Evolutionary conservation across 306 rosid species (phyloP).

Genomic region (Malus sieversii): DNA sequence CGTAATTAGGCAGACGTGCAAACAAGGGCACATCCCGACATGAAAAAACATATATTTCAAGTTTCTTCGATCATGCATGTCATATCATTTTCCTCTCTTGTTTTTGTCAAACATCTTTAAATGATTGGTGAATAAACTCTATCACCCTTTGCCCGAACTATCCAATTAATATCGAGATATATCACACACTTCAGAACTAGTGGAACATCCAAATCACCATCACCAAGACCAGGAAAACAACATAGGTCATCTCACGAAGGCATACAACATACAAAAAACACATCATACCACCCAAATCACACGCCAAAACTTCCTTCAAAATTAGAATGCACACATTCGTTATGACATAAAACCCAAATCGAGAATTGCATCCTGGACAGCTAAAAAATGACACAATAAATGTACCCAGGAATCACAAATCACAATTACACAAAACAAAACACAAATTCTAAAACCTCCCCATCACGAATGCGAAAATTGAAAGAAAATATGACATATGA

Average conservation of each 20-base stretch:
- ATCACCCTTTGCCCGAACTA: not conserved
- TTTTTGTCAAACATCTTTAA: not conserved
- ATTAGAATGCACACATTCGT: not conserved
- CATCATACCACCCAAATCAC: not conserved
- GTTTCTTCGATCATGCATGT: not conserved
- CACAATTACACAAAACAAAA: not conserved
- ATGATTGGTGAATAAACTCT: not conserved
- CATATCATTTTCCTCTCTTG: not conserved
- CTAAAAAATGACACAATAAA: not conserved
- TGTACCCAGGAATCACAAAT: not conserved
- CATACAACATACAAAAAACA: not conserved
- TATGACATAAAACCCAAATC: not conserved
- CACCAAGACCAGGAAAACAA: not conserved
- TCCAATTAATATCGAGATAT: not conserved
- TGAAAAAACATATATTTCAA: not conserved
- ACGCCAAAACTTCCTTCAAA: not conserved
- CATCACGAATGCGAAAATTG: not conserved
- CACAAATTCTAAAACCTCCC: not conserved
- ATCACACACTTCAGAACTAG: not conserved
- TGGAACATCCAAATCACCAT: not conserved
- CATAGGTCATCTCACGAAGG: slow-evolving; percentile 3
- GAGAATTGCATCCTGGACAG: not conserved
- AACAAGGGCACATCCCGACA: not conserved
- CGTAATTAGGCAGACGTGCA: not conserved
- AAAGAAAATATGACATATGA: not conserved